phyloP scores from a whole-genome alignment of 2,329 filamentous ascomycete genomes.

The Blumeria graminis region DNA sequence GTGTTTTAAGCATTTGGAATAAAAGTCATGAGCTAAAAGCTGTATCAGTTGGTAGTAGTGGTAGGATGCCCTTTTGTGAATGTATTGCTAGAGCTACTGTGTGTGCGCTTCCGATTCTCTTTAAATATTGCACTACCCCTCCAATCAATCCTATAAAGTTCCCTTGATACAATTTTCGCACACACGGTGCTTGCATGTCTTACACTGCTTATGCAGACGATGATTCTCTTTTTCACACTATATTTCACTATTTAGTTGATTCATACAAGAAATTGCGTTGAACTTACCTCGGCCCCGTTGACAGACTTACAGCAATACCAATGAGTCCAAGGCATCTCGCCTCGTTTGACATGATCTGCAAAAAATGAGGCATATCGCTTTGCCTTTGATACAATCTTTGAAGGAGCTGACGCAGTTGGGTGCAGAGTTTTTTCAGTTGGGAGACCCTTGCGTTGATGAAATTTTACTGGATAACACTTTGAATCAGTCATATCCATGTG shows the following conservation, averaged over 20 bases:
- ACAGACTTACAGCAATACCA: conserved; percentile 7
- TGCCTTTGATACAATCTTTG: conserved; percentile 1
- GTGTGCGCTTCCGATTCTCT: no score
- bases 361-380: conserved; percentile 3
- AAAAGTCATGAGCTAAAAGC: no score
- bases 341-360: conserved; percentile 6
- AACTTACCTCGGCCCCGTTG: conserved; percentile 4
- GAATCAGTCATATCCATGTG: no score
- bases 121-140: no score
- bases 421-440: no score
- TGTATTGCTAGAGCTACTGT: no score
- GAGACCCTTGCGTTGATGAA: no score
- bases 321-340: conserved; percentile 7
- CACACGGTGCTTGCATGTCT: conserved; percentile 6
- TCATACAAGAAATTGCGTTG: neutral
- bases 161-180: conserved; percentile 7
- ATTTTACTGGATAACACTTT: no score
- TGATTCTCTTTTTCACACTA: conserved; percentile 7
- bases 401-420: no score
- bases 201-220: conserved; percentile 6
- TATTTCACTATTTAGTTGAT: neutral
- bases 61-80: no score
- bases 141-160: neutral
- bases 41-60: no score
- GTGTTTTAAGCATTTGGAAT: no score